phyloP scores from a whole-genome alignment of 305 asterid species.

The Withania somnifera region DNA sequence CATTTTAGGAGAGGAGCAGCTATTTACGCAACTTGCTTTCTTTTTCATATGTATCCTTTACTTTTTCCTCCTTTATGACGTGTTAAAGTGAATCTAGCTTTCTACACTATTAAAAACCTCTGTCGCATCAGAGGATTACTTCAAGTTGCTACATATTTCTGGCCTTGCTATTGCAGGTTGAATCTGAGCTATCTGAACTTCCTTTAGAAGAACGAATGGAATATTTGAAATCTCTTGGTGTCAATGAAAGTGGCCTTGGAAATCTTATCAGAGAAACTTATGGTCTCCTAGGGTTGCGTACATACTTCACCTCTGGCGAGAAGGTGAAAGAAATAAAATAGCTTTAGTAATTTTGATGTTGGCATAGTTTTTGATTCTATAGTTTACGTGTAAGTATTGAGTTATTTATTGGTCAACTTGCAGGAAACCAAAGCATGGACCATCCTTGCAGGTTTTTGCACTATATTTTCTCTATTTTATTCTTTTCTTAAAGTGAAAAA shows the following conservation, averaged over 20 bases:
- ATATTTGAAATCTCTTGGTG: conserved; percentile 86
- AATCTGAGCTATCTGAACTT: conserved; percentile 92
- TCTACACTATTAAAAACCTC: neutral
- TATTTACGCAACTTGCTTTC: neutral
- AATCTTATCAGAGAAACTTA: conserved; percentile 88
- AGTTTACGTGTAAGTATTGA: neutral
- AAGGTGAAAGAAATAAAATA: conserved; percentile 40
- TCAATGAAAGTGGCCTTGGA: conserved; percentile 82
- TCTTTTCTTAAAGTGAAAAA: neutral
- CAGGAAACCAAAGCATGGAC: conserved; percentile 99
- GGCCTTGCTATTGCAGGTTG: conserved; percentile 51
- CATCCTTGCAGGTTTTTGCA: conserved; percentile 55
- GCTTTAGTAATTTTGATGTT: neutral
- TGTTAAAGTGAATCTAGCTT: neutral
- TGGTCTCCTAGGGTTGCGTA: conserved; percentile 74
- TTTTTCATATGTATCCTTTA: neutral
- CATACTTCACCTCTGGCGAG: conserved; percentile 97
- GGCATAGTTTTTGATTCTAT: neutral
- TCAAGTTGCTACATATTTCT: conserved; percentile 7
- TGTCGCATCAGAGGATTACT: neutral
- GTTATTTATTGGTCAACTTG: conserved; percentile 9
- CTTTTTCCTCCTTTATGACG: neutral
- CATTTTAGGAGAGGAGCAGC: neutral
- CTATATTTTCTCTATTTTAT: neutral
- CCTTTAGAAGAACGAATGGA: conserved; percentile 83